Conservation (phyloP, 768 basidiomycete species). For the Amanita pseudoporphyria region DNA sequence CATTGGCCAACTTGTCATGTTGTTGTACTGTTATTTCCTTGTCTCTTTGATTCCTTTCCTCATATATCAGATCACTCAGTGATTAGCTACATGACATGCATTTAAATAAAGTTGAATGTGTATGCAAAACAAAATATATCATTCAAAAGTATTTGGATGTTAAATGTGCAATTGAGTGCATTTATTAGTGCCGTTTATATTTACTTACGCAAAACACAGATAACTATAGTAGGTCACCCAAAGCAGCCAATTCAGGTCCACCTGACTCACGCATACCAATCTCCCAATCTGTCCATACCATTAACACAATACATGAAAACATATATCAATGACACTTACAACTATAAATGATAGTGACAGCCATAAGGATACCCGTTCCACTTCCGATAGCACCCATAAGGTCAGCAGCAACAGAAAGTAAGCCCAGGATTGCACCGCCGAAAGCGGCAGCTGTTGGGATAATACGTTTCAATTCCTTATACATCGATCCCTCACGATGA, state of each 20-base stretch:
- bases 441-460: slow-evolving; percentile 97
- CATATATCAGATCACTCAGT: no score
- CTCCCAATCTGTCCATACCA: slow-evolving; percentile 65
- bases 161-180: no score
- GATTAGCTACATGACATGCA: no score
- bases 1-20: no score
- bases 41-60: no score
- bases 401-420: slow-evolving; percentile 87
- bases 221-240: slow-evolving; percentile 65
- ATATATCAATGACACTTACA: slow-evolving; percentile 36
- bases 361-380: slow-evolving; percentile 95
- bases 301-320: slow-evolving; percentile 1
- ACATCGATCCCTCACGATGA: slow-evolving; percentile 96
- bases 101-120: no score
- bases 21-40: no score
- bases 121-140: no score
- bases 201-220: not conserved
- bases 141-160: no score
- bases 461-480: slow-evolving; percentile 97
- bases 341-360: slow-evolving; percentile 95
- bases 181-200: not conserved
- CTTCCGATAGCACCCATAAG: slow-evolving; percentile 94
- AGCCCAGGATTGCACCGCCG: slow-evolving; percentile 92
- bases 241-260: slow-evolving; percentile 73
- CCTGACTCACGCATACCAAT: slow-evolving; percentile 86